phyloP scores from a whole-genome alignment of 2,329 filamentous ascomycete species.

The Xylariomycetidae sp. region DNA sequence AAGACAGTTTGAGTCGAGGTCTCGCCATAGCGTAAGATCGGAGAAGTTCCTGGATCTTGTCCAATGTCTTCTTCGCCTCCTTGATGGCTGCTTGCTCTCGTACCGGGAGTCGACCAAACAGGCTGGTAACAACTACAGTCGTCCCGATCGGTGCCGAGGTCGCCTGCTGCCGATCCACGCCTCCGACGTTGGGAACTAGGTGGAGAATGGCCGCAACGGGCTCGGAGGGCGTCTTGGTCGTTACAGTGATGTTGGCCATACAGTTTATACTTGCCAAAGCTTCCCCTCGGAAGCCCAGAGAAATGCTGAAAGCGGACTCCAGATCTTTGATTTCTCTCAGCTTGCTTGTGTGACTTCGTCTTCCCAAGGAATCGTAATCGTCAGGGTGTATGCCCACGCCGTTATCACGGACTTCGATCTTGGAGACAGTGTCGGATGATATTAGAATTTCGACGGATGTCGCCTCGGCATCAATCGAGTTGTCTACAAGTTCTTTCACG shows the following conservation, averaged over 20 bases:
- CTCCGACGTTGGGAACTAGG: constrained; percentile 35
- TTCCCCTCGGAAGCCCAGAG: constrained; percentile 71
- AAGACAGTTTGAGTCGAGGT: constrained; percentile 52
- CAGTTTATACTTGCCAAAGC: constrained; percentile 62
- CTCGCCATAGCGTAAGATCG: constrained; percentile 61
- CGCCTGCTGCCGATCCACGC: constrained; percentile 30
- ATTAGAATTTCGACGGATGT: constrained; percentile 60
- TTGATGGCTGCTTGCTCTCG: constrained; percentile 53
- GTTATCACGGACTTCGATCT: constrained; percentile 66
- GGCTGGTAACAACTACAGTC: constrained; percentile 52
- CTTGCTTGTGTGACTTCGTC: constrained; percentile 69
- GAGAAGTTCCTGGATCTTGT: constrained; percentile 54
- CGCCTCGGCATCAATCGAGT: constrained; percentile 66
- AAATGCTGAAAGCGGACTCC: constrained; percentile 45
- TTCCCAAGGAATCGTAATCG: constrained; percentile 58
- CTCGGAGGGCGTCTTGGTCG: constrained; percentile 58
- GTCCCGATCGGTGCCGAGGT: constrained; percentile 60
- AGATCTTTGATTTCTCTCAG: constrained; percentile 59
- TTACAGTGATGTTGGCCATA: constrained; percentile 54
- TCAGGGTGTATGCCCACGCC: constrained; percentile 61
- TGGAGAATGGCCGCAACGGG: constrained; percentile 47
- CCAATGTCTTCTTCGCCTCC: constrained; percentile 49
- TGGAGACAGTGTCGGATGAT: constrained; percentile 60
- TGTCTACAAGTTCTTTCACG: constrained; percentile 74
- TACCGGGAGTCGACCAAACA: constrained; percentile 59